Conservation (phyloP, 441 rosid genomes). For the Flueggea neowawraea region DNA sequence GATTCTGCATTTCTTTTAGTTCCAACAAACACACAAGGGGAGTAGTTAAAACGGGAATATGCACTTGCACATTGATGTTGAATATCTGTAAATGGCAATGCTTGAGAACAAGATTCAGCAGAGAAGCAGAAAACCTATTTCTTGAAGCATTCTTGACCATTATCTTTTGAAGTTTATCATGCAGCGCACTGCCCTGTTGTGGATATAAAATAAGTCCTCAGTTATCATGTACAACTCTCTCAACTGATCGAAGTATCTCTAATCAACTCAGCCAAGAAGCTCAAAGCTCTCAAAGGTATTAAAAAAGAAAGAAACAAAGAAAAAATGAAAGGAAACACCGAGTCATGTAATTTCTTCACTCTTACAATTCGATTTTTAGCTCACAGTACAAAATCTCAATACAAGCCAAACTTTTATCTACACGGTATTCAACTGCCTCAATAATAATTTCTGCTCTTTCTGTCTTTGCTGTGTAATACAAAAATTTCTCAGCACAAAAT, state of each 20-base stretch:
- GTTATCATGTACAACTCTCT: neutral
- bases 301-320: neutral
- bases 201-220: slow-evolving; percentile 11
- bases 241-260: neutral
- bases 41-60: slow-evolving; percentile 44
- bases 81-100: slow-evolving; percentile 55
- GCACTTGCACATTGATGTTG: slow-evolving; percentile 42
- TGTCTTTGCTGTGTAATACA: no score
- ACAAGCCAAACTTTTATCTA: no score
- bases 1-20: slow-evolving; percentile 61
- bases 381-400: no score
- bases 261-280: neutral
- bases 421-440: no score
- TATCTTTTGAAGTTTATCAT: slow-evolving; percentile 58
- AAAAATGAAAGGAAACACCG: neutral
- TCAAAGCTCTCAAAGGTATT: no score
- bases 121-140: slow-evolving; percentile 41
- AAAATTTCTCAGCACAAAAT: neutral
- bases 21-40: slow-evolving; percentile 38
- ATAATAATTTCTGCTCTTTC: no score
- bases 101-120: slow-evolving; percentile 60
- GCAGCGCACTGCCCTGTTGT: slow-evolving; percentile 70
- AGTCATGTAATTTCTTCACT: no score
- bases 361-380: no score
- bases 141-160: slow-evolving; percentile 32